These are phyloP conservation scores for Debaryomyces coudertii DNA, from an alignment of 1,139 yeast species.

Conservation along the genomic window DNA sequence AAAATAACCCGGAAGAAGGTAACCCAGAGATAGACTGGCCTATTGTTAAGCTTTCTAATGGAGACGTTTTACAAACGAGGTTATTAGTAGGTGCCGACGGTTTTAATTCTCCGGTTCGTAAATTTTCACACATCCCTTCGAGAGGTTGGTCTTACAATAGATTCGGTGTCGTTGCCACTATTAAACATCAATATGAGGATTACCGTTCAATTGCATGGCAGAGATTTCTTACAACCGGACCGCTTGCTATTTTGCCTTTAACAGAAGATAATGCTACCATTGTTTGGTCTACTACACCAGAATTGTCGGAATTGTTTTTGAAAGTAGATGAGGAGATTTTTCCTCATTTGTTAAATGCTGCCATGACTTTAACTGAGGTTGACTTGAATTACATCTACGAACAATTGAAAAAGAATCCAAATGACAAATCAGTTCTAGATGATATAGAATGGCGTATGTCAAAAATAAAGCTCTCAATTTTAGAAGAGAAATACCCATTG, in stretches of 20 bases:
- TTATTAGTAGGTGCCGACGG: slow-evolving; percentile 95
- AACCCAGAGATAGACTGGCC: slow-evolving; percentile 68
- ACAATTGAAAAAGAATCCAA: slow-evolving; percentile 35
- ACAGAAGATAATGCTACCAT: slow-evolving; percentile 85
- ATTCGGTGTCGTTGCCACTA: slow-evolving; percentile 89
- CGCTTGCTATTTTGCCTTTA: slow-evolving; percentile 86
- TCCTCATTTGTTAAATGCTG: slow-evolving; percentile 79
- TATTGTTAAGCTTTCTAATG: slow-evolving; percentile 66
- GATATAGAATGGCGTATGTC: slow-evolving; percentile 77
- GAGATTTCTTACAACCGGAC: slow-evolving; percentile 88
- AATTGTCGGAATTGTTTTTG: slow-evolving; percentile 64
- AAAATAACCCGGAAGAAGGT: slow-evolving; percentile 23
- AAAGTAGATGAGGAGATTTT: slow-evolving; percentile 64
- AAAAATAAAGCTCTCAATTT: slow-evolving; percentile 40
- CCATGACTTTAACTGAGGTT: slow-evolving; percentile 64
- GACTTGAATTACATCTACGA: slow-evolving; percentile 45
- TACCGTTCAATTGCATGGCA: slow-evolving; percentile 86
- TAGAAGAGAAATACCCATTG: slow-evolving; percentile 69
- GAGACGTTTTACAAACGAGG: slow-evolving; percentile 66
- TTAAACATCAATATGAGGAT: slow-evolving; percentile 73
- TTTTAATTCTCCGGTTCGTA: slow-evolving; percentile 88
- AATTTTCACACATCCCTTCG: slow-evolving; percentile 77
- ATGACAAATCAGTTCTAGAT: slow-evolving; percentile 54
- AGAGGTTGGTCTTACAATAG: slow-evolving; percentile 92
- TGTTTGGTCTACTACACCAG: slow-evolving; percentile 92